Base-by-base conservation (phyloP, 768 basidiomycete species). In the Grammothele lineata region DNA sequence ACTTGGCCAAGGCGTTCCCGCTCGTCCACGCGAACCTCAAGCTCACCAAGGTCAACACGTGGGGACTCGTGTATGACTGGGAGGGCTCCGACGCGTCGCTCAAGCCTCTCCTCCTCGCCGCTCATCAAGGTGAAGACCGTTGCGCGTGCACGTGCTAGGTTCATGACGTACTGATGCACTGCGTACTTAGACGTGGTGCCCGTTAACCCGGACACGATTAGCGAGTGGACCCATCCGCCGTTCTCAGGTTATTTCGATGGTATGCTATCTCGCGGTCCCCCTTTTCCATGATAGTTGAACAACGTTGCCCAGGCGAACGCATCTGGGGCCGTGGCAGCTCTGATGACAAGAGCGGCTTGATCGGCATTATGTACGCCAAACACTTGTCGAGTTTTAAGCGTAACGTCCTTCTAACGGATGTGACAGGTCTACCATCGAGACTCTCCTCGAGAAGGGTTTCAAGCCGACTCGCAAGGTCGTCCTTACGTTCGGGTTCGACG, bases 61-160 rank as follows among this genome's bases (percentile, higher is more conserved):
- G 76, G 39, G 82, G 77, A 0, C 66, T 84, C n/a, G 64, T 85
- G 2, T 81, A 77, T 57, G 71, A 73, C 18, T 84, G 80, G 80
- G 64, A 73, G 38, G 83, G 82, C 12, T 68, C 70, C 17, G 68
- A 78, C 39, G 43, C 66, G 10, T 57, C 62, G 10, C 61, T 77
- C 38, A 82, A 83, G 58, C 85, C 81, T 0, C 50, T 83, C 1
- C 65, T 85, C 10, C 63, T 78, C 21, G 61, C 72, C 12, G 76
- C 72, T 12, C 78, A 80, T 54, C 77, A 80, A 63, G 78, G 75
- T 72, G 17, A 14, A 55, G 36, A 7, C 11, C 26, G 19, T 40
- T 25, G 7, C 23, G 5, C 17, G 23, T 14, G 8, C 27, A 30
- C 27, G 27, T 2, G 19, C 21, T 9, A 18, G 7, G 9, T 22